Evolutionary conservation across 129 eudicot genomes (phyloP).

Genomic region (Tanacetum coccineum): DNA sequence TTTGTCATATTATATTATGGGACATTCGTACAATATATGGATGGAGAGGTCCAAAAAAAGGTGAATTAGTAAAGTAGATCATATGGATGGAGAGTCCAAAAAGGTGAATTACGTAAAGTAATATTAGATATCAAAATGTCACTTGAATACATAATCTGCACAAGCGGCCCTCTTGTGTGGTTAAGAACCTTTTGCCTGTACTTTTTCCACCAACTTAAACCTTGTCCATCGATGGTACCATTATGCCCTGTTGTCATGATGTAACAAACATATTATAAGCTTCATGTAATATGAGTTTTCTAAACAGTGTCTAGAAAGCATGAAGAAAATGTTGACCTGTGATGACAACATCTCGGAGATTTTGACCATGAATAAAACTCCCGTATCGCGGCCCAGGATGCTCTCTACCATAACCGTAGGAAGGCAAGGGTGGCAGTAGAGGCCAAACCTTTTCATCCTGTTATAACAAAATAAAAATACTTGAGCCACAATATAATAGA

Average conservation of each 20-base stretch:
- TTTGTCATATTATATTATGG: conserved; percentile 78
- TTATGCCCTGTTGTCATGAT: conserved; percentile 58
- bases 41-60: conserved; percentile 99
- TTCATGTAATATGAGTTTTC: background rate
- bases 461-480: conserved; percentile 14
- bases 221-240: conserved; percentile 98
- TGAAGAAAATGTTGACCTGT: conserved; percentile 56
- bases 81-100: conserved; percentile 98
- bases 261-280: conserved; percentile 25
- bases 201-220: conserved; percentile 95
- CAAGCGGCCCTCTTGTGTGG: conserved; percentile 93
- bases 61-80: conserved; percentile 90
- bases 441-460: conserved; percentile 90
- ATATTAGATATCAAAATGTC: conserved; percentile 82
- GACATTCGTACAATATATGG: conserved; percentile 93
- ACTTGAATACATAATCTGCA: conserved; percentile 92
- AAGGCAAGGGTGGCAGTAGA: conserved; percentile 94
- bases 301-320: background rate
- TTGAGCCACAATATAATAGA: conserved; percentile 11
- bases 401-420: conserved; percentile 95
- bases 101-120: conserved; percentile 90
- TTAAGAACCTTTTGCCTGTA: conserved; percentile 76
- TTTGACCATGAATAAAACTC: conserved; percentile 96
- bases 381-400: conserved; percentile 95
- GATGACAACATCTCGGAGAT: conserved; percentile 86